Percentiles rank a stretch among this genome's conserved stretches.
These are phyloP conservation scores for Huntiella decipiens DNA, from an alignment of 2,329 filamentous ascomycete species.

Conservation along the genomic window DNA sequence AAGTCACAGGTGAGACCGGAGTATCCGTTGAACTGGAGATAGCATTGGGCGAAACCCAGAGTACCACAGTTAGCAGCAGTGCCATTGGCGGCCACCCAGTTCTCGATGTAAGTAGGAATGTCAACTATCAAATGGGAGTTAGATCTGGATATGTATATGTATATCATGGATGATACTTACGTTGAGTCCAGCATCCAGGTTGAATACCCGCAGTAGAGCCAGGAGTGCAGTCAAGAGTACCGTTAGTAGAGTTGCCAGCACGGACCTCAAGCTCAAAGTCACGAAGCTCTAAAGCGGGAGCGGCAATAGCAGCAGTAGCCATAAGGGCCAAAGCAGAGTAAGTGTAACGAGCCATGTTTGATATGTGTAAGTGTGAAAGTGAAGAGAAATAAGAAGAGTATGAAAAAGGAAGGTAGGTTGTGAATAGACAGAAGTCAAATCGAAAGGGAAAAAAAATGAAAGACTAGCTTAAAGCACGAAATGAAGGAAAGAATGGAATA, in stretches of 20 bases:
- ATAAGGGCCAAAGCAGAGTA: not conserved
- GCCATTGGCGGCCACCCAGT: conserved; percentile 15
- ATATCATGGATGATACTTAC: not conserved
- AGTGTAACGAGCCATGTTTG: conserved; percentile 3
- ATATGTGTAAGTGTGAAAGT: not conserved
- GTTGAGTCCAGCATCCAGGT: conserved; percentile 6
- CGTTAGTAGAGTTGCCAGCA: not conserved
- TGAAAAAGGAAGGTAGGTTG: not conserved
- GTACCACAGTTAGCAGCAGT: conserved; percentile 14
- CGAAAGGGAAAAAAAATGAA: not conserved
- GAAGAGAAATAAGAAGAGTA: not conserved
- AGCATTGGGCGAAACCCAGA: conserved; percentile 16
- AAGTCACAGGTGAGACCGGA: conserved; percentile 15
- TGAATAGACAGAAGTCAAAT: not conserved
- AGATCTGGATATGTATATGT: not conserved
- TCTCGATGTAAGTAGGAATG: conserved; percentile 14
- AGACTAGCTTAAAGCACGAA: not conserved
- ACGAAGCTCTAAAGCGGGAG: not conserved
- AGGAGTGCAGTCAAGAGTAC: conserved; percentile 5
- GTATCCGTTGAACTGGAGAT: conserved; percentile 15
- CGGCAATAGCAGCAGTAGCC: not conserved
- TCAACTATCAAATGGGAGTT: conserved; percentile 7
- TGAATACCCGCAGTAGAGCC: conserved; percentile 2
- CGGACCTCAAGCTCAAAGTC: not conserved
- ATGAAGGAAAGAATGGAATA: not conserved